These are phyloP conservation scores for Lathyrus sativus DNA, from an alignment of 306 rosid species.

Conservation along the genomic window DNA sequence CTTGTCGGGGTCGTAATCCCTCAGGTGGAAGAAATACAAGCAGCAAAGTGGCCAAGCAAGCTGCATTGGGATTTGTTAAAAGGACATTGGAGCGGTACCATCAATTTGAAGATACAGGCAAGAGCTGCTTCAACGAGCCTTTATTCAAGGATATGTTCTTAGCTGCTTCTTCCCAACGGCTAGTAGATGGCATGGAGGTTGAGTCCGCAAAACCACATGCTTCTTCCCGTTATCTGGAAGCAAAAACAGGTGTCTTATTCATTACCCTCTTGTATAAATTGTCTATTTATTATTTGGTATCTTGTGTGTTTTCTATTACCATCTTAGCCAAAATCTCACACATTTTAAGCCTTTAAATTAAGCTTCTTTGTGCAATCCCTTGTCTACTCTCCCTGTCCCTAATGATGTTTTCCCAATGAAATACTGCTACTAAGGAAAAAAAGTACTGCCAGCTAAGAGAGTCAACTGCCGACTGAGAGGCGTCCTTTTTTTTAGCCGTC, in stretches of 20 bases:
- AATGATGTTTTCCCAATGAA: not conserved
- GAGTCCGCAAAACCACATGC: constrained; percentile 56
- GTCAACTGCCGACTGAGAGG: constrained; percentile 16
- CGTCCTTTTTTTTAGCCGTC: constrained; percentile 20
- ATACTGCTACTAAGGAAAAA: constrained; percentile 19
- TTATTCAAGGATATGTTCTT: constrained; percentile 59
- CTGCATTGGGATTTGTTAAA: constrained; percentile 76
- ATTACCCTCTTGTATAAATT: constrained; percentile 16
- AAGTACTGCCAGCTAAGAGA: constrained; percentile 25
- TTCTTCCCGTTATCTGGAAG: constrained; percentile 59
- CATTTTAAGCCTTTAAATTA: not conserved
- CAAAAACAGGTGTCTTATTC: constrained; percentile 52
- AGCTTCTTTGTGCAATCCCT: constrained; percentile 21
- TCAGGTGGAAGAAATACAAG: constrained; percentile 75
- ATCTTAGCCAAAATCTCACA: constrained; percentile 35
- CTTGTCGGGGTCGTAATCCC: constrained; percentile 64
- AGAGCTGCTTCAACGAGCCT: constrained; percentile 83
- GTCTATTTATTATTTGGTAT: constrained; percentile 20
- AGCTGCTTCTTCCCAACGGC: constrained; percentile 56
- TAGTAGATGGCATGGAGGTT: constrained; percentile 52
- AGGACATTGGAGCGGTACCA: constrained; percentile 73
- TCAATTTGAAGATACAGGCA: constrained; percentile 75
- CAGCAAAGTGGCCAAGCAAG: constrained; percentile 78
- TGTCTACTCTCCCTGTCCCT: constrained; percentile 18
- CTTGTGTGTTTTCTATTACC: constrained; percentile 24